These are phyloP conservation scores for Phytophthora idaei DNA, from an alignment of 352 stramenopile genomes.

Conservation along the genomic window DNA sequence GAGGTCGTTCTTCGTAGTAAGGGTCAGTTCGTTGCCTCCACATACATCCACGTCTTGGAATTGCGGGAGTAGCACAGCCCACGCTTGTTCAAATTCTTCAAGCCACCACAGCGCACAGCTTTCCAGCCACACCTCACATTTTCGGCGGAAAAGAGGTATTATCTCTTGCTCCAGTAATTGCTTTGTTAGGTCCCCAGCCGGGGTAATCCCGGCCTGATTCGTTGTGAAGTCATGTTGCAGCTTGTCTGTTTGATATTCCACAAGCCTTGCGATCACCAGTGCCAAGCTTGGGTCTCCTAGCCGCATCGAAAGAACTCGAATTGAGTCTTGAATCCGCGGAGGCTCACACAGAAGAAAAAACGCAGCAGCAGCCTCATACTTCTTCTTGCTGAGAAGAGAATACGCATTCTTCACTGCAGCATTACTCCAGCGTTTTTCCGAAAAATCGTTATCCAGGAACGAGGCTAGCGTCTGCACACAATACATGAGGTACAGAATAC, in stretches of 20 bases:
- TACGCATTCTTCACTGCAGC: constrained; percentile 96
- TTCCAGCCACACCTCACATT: constrained; percentile 75
- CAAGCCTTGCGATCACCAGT: constrained; percentile 88
- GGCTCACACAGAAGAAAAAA: constrained; percentile 95
- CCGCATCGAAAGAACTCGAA: constrained; percentile 90
- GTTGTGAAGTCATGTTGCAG: constrained; percentile 67
- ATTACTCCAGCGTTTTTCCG: constrained; percentile 77
- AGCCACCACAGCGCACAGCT: constrained; percentile 85
- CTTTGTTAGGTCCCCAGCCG: constrained; percentile 54
- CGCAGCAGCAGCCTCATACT: constrained; percentile 87
- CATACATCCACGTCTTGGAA: constrained; percentile 69
- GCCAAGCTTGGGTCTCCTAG: constrained; percentile 90
- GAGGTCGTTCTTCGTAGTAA: constrained; percentile 29
- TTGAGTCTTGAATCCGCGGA: constrained; percentile 90
- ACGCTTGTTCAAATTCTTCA: constrained; percentile 86
- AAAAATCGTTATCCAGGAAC: constrained; percentile 86
- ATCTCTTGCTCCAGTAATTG: constrained; percentile 71
- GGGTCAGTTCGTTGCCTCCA: constrained; percentile 14
- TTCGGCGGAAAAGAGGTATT: constrained; percentile 64
- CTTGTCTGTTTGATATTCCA: constrained; percentile 72
- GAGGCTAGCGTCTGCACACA: constrained; percentile 60
- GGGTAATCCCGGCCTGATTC: constrained; percentile 64
- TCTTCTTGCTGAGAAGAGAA: constrained; percentile 93
- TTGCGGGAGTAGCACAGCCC: constrained; percentile 63
- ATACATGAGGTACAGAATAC: neutral